Conservation (phyloP, 352 stramenopile genomes). For the Phytophthora crassamura region DNA sequence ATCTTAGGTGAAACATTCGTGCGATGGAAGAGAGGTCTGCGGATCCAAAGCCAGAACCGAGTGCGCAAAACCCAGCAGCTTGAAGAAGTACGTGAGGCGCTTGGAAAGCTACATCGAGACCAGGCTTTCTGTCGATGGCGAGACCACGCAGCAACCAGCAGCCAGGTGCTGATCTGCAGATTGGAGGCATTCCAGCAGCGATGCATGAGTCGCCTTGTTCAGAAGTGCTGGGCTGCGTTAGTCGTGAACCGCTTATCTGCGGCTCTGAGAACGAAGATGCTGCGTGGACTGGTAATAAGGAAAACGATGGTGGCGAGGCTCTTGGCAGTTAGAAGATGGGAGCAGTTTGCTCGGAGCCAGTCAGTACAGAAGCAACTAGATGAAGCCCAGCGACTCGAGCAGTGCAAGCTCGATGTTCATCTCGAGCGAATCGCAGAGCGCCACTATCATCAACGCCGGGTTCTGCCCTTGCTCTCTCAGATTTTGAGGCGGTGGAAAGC, state of each 20-base stretch:
- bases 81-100: slow-evolving; percentile 16
- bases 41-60: slow-evolving; percentile 53
- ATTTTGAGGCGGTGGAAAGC: slow-evolving; percentile 25
- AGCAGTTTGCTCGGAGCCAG: slow-evolving; percentile 2
- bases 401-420: slow-evolving; percentile 13
- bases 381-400: slow-evolving; percentile 17
- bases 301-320: slow-evolving; percentile 1
- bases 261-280: slow-evolving; percentile 4
- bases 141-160: slow-evolving; percentile 21
- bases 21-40: slow-evolving; percentile 60
- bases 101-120: slow-evolving; percentile 42
- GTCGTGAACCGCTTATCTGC: background rate
- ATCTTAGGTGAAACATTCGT: slow-evolving; percentile 51
- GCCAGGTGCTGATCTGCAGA: slow-evolving; percentile 46
- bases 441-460: slow-evolving; percentile 13
- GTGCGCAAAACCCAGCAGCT: slow-evolving; percentile 40
- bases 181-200: slow-evolving; percentile 60
- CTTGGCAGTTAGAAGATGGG: slow-evolving; percentile 31
- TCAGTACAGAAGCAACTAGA: background rate
- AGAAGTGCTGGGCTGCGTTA: slow-evolving; percentile 31
- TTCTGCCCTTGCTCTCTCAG: slow-evolving; percentile 18
- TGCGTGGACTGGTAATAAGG: slow-evolving; percentile 22
- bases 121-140: slow-evolving; percentile 52
- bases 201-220: slow-evolving; percentile 15
- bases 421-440: slow-evolving; percentile 24